Evolutionary conservation across 805 yeast genomes (phyloP).

Genomic region (Pichia gijzeniarum): DNA sequence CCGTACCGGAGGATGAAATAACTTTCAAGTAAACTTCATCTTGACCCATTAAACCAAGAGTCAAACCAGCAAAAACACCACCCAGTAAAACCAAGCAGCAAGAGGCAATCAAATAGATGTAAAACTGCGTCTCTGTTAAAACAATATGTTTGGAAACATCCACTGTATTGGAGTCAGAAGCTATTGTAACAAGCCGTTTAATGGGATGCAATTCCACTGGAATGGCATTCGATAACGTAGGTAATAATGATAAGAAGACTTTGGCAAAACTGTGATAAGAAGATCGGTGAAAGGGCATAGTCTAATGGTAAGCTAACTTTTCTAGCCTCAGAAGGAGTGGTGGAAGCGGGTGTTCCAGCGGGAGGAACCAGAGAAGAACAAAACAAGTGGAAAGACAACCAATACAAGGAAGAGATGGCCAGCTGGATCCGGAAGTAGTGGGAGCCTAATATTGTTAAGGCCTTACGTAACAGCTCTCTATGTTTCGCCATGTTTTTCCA

Average conservation of each 20-base stretch:
- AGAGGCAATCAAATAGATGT: constrained; percentile 47
- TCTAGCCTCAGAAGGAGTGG: too few species aligned
- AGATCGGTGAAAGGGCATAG: constrained; percentile 5
- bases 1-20: constrained; percentile 79
- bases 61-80: constrained; percentile 89
- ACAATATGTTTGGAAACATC: constrained; percentile 16
- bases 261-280: constrained; percentile 1
- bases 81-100: constrained; percentile 63
- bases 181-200: not conserved
- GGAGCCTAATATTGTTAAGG: too few species aligned
- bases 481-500: too few species aligned
- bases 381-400: too few species aligned
- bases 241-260: constrained; percentile 4
- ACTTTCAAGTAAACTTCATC: constrained; percentile 93
- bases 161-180: not conserved
- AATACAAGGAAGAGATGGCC: too few species aligned
- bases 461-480: too few species aligned
- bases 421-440: too few species aligned
- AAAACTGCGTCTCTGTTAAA: constrained; percentile 32
- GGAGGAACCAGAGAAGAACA: too few species aligned
- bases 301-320: too few species aligned
- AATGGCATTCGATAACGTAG: constrained; percentile 11
- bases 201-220: constrained; percentile 13
- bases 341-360: too few species aligned
- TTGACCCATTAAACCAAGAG: constrained; percentile 97